Base-by-base conservation (phyloP, 768 basidiomycete genomes). In the Collybiopsis luxurians region DNA sequence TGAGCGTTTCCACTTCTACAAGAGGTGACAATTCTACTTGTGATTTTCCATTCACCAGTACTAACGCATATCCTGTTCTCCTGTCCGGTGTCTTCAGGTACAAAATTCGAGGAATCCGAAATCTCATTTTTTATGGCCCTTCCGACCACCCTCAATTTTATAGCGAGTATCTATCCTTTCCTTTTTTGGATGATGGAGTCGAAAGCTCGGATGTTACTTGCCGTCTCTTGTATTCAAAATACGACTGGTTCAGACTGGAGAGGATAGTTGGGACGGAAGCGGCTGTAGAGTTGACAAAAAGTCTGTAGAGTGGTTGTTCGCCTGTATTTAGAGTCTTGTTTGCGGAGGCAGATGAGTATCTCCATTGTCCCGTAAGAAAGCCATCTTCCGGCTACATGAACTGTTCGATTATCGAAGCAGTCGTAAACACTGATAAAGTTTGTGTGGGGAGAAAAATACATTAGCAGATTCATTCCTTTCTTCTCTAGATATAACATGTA, bases 1-100 rank as follows among this genome's bases (percentile, higher is more conserved):
- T 64, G 97, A 99, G 68, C 85, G 97, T n/a, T 98, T 98, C 79
- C 95, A 99, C 71, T 99, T 98, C 71, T 98, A 93, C 79, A 84
- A 92, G 60, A 78, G 94, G 89, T 87, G 43, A 43, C 76, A 68
- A 2, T 24, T 44, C 10, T 38, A 36, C 21, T 15, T 27, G 52
- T 7, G 39, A 3, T 43, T 60, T 19, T 27, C n/a, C 21, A 26
- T 55, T 4, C 40, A n/a, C 38, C 42, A 17, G 40, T 10, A 38
- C 39, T 4, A 36, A 13, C 24, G 6, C 27, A 54, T 43, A 42
- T 19, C 52, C 19, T 23, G 50, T 19, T 23, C 27, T 51, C 34
- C 55, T 17, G 4, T 19, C 24, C 1, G 26, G 19, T 13, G 31
- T 34, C 31, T 61, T 19, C 65, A 92, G 94, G 56, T 98, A 98